Evolutionary conservation across 2,329 filamentous ascomycete genomes (phyloP).

Genomic region (Fusarium circinatum): DNA sequence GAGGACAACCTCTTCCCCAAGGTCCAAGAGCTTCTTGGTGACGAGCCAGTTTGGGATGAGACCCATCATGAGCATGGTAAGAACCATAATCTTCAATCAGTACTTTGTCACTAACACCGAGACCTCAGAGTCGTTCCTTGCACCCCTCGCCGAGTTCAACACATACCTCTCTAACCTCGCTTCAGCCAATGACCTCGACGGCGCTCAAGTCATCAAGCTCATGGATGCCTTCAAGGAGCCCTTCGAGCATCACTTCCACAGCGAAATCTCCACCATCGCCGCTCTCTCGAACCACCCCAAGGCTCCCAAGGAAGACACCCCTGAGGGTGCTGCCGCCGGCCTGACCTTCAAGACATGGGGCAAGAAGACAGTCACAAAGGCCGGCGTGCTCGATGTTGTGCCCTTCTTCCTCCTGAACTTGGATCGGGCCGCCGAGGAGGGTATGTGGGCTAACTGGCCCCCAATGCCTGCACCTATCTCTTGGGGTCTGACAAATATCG

Average conservation of each 20-base stretch:
- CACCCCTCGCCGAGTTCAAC: slow-evolving; percentile 62
- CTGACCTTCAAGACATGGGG: slow-evolving; percentile 69
- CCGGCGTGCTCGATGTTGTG: slow-evolving; percentile 67
- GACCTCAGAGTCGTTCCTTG: slow-evolving; percentile 58
- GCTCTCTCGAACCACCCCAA: slow-evolving; percentile 60
- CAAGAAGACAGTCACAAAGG: slow-evolving; percentile 71
- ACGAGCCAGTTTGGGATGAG: slow-evolving; percentile 61
- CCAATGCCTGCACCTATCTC: slow-evolving; percentile 69
- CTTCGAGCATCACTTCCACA: slow-evolving; percentile 67
- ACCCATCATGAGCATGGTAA: slow-evolving; percentile 67
- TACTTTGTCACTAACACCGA: not conserved
- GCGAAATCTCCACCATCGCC: slow-evolving; percentile 64
- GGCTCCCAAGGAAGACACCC: slow-evolving; percentile 59
- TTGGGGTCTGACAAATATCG: slow-evolving; percentile 69
- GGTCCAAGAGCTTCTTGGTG: slow-evolving; percentile 61
- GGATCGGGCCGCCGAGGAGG: slow-evolving; percentile 67
- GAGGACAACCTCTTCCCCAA: slow-evolving; percentile 66
- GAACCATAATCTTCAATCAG: not conserved
- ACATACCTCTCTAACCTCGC: slow-evolving; percentile 59
- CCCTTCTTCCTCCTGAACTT: slow-evolving; percentile 73
- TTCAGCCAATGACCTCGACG: slow-evolving; percentile 55
- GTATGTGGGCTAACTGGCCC: slow-evolving; percentile 70
- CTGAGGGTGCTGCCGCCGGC: slow-evolving; percentile 57
- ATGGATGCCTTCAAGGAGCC: slow-evolving; percentile 61
- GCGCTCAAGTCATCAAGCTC: slow-evolving; percentile 57